A percentile compares a stretch with the other conserved stretches of the same genome.
phyloP scores from a whole-genome alignment of 140 eudicot species.

The Ambrosia hybrid region DNA sequence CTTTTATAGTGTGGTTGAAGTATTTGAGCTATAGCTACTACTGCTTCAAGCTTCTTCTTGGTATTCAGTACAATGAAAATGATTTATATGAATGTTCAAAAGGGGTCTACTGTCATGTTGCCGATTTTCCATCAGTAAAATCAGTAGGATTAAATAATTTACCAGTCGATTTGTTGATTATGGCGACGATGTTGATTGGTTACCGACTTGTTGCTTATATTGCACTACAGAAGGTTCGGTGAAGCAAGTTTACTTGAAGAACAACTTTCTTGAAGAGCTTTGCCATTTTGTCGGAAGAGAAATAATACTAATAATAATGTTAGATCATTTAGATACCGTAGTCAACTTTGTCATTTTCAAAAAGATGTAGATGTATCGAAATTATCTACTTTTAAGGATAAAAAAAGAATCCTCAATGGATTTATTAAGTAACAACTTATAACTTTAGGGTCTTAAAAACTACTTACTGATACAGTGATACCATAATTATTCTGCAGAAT shows the following conservation, averaged over 20 bases:
- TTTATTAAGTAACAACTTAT: slow-evolving; percentile 7
- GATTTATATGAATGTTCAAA: slow-evolving; percentile 77
- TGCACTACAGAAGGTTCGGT: slow-evolving; percentile 70
- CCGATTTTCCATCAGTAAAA: slow-evolving; percentile 73
- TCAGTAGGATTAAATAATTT: slow-evolving; percentile 67
- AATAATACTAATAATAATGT: slow-evolving; percentile 22
- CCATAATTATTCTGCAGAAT: slow-evolving; percentile 11
- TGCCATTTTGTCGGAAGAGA: slow-evolving; percentile 39
- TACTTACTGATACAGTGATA: slow-evolving; percentile 12
- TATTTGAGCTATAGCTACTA: slow-evolving; percentile 97
- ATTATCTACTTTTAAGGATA: slow-evolving; percentile 20
- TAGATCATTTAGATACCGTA: slow-evolving; percentile 38
- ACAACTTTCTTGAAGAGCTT: slow-evolving; percentile 44
- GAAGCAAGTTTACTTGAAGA: slow-evolving; percentile 33
- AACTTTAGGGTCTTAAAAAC: slow-evolving; percentile 19
- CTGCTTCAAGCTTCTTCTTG: slow-evolving; percentile 90
- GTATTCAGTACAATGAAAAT: slow-evolving; percentile 70
- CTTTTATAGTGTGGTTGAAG: slow-evolving; percentile 92
- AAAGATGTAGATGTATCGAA: slow-evolving; percentile 37
- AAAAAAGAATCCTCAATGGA: slow-evolving; percentile 17
- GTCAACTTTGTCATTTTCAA: slow-evolving; percentile 45
- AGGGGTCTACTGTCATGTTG: slow-evolving; percentile 71
- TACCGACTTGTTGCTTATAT: slow-evolving; percentile 83
- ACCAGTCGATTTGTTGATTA: slow-evolving; percentile 57
- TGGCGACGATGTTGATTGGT: slow-evolving; percentile 85